phyloP scores from a whole-genome alignment of 352 stramenopile genomes.

The Pythium angustatum region DNA sequence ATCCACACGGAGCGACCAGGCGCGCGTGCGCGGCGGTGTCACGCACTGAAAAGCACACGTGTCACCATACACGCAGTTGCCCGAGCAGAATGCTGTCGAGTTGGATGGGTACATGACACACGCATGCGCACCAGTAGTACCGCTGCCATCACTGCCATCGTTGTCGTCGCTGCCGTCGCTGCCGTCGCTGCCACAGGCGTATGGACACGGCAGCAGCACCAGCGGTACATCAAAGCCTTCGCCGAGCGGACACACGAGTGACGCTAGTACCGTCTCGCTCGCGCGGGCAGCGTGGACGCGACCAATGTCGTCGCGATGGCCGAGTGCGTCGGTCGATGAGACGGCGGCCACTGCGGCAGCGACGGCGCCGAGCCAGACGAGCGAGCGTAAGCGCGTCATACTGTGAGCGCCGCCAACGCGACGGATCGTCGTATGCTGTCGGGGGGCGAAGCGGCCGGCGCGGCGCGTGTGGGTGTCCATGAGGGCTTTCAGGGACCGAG shows the following conservation, averaged over 20 bases:
- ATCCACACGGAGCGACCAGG: background rate
- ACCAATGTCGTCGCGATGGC: too few relatives aligned
- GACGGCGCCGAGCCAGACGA: too few relatives aligned
- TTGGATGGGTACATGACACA: slow-evolving; percentile 7
- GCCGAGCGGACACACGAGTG: slow-evolving; percentile 16
- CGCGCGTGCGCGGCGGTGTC: background rate
- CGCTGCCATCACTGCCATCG: background rate
- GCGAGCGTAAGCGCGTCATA: too few relatives aligned
- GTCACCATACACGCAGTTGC: slow-evolving; percentile 4
- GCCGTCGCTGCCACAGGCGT: background rate
- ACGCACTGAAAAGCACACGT: slow-evolving; percentile 4
- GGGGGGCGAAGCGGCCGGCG: too few relatives aligned
- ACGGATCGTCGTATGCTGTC: too few relatives aligned
- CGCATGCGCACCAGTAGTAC: background rate
- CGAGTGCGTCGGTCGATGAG: too few relatives aligned
- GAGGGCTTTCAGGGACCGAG: too few relatives aligned
- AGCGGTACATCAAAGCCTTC: background rate
- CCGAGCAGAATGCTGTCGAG: background rate
- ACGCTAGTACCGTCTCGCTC: background rate
- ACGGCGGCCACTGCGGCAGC: too few relatives aligned
- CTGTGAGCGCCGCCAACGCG: too few relatives aligned
- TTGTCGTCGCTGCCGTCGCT: background rate
- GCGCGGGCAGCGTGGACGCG: background rate
- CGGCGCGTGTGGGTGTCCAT: too few relatives aligned
- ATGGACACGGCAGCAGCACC: slow-evolving; percentile 7